Conservation (phyloP, 2,329 filamentous ascomycete species). For the Orbilia brochopaga region DNA sequence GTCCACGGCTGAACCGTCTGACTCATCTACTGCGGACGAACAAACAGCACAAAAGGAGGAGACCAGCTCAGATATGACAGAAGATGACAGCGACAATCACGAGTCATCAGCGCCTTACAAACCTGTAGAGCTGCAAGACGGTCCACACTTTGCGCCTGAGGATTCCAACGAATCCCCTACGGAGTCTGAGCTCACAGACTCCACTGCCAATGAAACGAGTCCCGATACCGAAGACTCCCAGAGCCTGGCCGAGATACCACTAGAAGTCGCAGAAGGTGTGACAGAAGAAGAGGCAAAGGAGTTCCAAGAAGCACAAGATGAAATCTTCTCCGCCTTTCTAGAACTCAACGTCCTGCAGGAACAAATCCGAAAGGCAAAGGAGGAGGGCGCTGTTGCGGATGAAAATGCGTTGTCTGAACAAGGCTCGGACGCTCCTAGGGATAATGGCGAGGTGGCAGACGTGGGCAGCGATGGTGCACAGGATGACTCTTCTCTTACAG, state of each 20-base stretch:
- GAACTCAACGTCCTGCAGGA: constrained; percentile 37
- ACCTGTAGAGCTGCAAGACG: constrained; percentile 35
- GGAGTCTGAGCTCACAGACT: constrained; percentile 1
- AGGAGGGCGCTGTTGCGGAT: constrained; percentile 2
- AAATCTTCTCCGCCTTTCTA: constrained; percentile 47
- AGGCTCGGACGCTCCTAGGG: background rate
- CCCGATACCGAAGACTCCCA: constrained; percentile 14
- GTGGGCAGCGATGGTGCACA: constrained; percentile 18
- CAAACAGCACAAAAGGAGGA: constrained; percentile 1
- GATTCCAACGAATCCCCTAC: constrained; percentile 10
- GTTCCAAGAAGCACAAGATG: constrained; percentile 45
- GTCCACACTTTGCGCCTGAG: constrained; percentile 39
- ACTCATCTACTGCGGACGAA: no score
- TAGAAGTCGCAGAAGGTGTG: constrained; percentile 39
- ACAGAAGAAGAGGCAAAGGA: constrained; percentile 47
- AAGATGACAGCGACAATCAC: constrained; percentile 24
- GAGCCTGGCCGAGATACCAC: constrained; percentile 19
- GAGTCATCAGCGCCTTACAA: constrained; percentile 21
- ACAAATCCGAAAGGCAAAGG: constrained; percentile 29
- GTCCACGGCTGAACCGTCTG: no score
- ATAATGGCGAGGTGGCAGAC: constrained; percentile 27
- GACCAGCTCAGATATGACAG: constrained; percentile 7
- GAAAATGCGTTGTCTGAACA: constrained; percentile 2
- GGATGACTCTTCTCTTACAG: background rate
- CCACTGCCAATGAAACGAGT: background rate